Evolutionary conservation across 2,329 filamentous ascomycete genomes (phyloP).

Genomic region (Hymenoscyphus repandus): DNA sequence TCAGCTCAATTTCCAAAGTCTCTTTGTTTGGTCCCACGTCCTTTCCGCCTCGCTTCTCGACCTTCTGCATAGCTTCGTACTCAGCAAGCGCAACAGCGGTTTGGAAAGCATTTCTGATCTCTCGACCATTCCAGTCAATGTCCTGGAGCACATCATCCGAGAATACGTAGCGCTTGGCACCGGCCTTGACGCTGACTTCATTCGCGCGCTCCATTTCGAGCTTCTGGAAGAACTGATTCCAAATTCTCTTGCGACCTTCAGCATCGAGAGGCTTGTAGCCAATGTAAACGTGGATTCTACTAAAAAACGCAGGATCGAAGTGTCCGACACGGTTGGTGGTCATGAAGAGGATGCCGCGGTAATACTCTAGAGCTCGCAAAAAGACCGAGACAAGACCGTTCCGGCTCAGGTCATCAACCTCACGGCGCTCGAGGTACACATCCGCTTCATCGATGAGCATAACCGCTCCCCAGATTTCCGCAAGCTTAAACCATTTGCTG

Average conservation of each 20-base stretch:
- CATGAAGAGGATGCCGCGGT: constrained; percentile 38
- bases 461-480: constrained; percentile 45
- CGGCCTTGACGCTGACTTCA: constrained; percentile 12
- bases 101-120: constrained; percentile 27
- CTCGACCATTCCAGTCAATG: constrained; percentile 25
- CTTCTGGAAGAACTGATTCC: constrained; percentile 24
- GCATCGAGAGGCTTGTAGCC: constrained; percentile 27
- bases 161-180: constrained; percentile 18
- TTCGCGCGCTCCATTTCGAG: constrained; percentile 14
- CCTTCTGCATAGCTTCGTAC: constrained; percentile 16
- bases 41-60: background rate
- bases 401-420: constrained; percentile 28
- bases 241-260: constrained; percentile 27
- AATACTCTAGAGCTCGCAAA: constrained; percentile 38
- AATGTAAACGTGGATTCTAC: constrained; percentile 33
- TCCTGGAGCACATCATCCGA: constrained; percentile 16
- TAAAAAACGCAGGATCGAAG: constrained; percentile 37
- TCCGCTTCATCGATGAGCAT: constrained; percentile 49
- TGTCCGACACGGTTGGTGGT: constrained; percentile 37
- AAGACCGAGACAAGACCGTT: constrained; percentile 35
- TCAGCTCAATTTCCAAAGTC: constrained; percentile 10
- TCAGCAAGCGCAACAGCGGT: constrained; percentile 23
- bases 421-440: constrained; percentile 39
- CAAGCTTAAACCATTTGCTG: constrained; percentile 42
- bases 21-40: background rate